Percentiles rank a stretch among this genome's conserved stretches.
phyloP scores from a whole-genome alignment of 805 yeast species.

The Yamadazyma olivae region DNA sequence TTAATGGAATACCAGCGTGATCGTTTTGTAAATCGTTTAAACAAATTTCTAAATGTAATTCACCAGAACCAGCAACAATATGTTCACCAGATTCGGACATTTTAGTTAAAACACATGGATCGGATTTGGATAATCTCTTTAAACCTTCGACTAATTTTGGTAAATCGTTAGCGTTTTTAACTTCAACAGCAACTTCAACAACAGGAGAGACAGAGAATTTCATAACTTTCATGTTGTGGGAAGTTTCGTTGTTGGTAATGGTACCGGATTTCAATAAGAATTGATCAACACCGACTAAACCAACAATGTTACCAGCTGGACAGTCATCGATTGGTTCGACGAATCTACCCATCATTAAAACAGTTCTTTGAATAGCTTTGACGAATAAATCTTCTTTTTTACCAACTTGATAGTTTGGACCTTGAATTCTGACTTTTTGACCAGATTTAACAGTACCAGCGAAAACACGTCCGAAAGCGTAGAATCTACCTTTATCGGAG shows the following conservation, averaged over 20 bases:
- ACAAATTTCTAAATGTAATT: constrained; percentile 98
- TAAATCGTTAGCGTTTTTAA: constrained; percentile 98
- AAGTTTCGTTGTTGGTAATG: constrained; percentile 90
- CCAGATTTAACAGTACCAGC: constrained; percentile 99
- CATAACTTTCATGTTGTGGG: constrained; percentile 99
- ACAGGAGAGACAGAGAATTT: constrained; percentile 99
- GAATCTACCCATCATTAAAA: constrained; percentile 98
- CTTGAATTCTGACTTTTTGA: constrained; percentile 99
- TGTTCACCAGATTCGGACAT: constrained; percentile 98
- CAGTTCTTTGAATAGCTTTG: constrained; percentile 98
- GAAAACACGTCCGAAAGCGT: constrained; percentile 99
- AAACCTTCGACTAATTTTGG: constrained; percentile 99
- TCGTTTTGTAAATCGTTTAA: constrained; percentile 93
- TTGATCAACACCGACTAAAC: constrained; percentile 99
- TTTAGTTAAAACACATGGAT: constrained; percentile 91
- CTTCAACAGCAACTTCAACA: constrained; percentile 99
- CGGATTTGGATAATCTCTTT: constrained; percentile 99
- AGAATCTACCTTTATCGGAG: constrained; percentile 99
- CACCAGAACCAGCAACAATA: constrained; percentile 99
- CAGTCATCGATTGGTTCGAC: constrained; percentile 98
- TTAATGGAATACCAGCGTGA: constrained; percentile 99
- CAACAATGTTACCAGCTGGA: constrained; percentile 99
- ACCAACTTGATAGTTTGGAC: constrained; percentile 99
- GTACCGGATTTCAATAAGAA: constrained; percentile 99
- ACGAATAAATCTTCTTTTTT: constrained; percentile 96